Evolutionary conservation across 441 rosid genomes (phyloP), one percentile per base, ranked within the genome.

Genomic region (Erodium trifolium): DNA sequence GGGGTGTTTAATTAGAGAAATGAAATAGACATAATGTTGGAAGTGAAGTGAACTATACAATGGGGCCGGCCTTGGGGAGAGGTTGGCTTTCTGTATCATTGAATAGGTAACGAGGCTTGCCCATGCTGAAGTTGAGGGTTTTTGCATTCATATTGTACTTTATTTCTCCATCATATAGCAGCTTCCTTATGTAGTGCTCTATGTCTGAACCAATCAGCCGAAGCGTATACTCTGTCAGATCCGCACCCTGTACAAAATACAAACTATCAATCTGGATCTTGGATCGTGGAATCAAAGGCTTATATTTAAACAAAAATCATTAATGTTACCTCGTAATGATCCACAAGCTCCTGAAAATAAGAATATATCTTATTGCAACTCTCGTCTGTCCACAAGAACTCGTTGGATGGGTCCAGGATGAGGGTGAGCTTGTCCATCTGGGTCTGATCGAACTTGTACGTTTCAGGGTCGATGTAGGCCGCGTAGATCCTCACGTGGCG

Each of bases 341-440:
- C 99, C 14, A 93, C 97, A 9, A 90, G 99, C 79, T 91, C 99
- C 76, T 94, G 99, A 77, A 94, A 94, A 74, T 81, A 87, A 29
- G 84, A 79, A 63, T 84, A 94, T 19, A 91, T 96, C 81, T 78
- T 86, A 53, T 77, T 70, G 79, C 86, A 81, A 64, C 85, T 87
- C 65, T 87, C 96, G 12, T 84, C 80, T 1, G 83, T 86, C 99
- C 97, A 93, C 6, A 89, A 71, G 65, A 93, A 91, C 82, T 93
- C 99, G 65, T 89, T 81, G 18, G 88, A 78, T 1, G 97, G 95
- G 68, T 93, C 97, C 19, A 93, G 90, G 64, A 93, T 78, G 68
- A 93, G 82, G 68, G 97, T 89, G 70, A 94, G 96, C 79, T 89
- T 91, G 78, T 94, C 99, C 80, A 78, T 81, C 83, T 90, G 99